These are phyloP conservation scores for Spongiforma sp. DNA, from an alignment of 1,284 basidiomycete genomes.

Conservation along the genomic window DNA sequence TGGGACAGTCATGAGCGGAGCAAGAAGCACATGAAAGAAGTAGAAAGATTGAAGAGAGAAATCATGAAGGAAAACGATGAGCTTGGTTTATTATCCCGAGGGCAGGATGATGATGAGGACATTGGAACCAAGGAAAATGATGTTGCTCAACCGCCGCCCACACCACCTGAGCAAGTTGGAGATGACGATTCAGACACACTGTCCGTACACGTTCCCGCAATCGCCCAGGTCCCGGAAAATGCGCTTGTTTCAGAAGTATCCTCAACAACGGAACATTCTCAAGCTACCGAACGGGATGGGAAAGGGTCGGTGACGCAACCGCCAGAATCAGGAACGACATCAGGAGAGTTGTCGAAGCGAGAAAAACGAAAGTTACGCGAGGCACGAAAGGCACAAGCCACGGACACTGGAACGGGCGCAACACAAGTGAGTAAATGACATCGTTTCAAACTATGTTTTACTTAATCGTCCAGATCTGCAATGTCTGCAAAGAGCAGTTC, in stretches of 20 bases:
- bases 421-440: slow-evolving; percentile 18
- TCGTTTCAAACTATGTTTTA: slow-evolving; percentile 6
- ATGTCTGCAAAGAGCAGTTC: slow-evolving; percentile 73
- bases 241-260: slow-evolving; percentile 5
- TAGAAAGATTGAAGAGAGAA: slow-evolving; percentile 73
- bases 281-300: slow-evolving; percentile 1
- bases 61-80: slow-evolving; percentile 82
- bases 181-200: slow-evolving; percentile 19
- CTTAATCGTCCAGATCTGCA: slow-evolving; percentile 57
- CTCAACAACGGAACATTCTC: slow-evolving; percentile 4
- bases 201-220: not conserved
- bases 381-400: slow-evolving; percentile 72
- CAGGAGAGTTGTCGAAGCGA: slow-evolving; percentile 68
- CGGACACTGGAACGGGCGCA: slow-evolving; percentile 22
- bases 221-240: not conserved
- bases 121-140: slow-evolving; percentile 22
- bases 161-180: slow-evolving; percentile 26
- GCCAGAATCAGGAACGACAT: slow-evolving; percentile 49
- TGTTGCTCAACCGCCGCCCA: slow-evolving; percentile 13
- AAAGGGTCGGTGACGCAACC: slow-evolving; percentile 1
- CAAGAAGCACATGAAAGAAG: slow-evolving; percentile 92
- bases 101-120: slow-evolving; percentile 33
- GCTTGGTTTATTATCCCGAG: slow-evolving; percentile 47
- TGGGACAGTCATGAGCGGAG: slow-evolving; percentile 98
- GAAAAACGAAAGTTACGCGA: slow-evolving; percentile 83